Evolutionary conservation across 345 rosid species (phyloP).

Genomic region (Arabis hirsuta): DNA sequence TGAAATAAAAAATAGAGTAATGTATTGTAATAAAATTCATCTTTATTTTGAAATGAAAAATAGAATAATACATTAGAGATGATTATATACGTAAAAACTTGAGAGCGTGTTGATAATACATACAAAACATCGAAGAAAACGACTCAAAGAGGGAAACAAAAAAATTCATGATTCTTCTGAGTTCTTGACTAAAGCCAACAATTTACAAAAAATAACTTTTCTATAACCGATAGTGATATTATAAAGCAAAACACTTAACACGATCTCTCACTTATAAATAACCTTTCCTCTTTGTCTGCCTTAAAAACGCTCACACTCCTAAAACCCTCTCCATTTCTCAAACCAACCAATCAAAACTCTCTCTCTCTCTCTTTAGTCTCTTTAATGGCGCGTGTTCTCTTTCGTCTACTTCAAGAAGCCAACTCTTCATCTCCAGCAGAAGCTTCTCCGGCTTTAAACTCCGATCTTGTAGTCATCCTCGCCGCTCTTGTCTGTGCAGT

Average conservation of each 20-base stretch:
- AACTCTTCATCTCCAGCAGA: slow-evolving; percentile 33
- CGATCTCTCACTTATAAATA: slow-evolving; percentile 29
- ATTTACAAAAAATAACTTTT: slow-evolving; percentile 23
- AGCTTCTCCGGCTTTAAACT: slow-evolving; percentile 47
- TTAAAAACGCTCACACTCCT: slow-evolving; percentile 38
- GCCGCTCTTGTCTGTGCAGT: slow-evolving; percentile 91
- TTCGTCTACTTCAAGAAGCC: slow-evolving; percentile 45
- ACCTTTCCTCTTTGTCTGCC: slow-evolving; percentile 23
- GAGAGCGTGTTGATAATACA: background rate
- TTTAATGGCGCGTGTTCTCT: slow-evolving; percentile 74
- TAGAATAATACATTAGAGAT: too few species aligned
- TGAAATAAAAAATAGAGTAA: too few species aligned
- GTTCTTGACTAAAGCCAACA: slow-evolving; percentile 3
- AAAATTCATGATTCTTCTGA: background rate
- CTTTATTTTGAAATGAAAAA: too few species aligned
- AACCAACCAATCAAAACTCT: background rate
- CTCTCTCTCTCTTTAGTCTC: slow-evolving; percentile 23
- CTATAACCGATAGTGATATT: slow-evolving; percentile 26
- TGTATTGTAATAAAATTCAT: too few species aligned
- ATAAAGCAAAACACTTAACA: background rate
- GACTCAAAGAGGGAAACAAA: background rate
- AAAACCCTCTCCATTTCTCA: slow-evolving; percentile 31
- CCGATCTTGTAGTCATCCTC: slow-evolving; percentile 79
- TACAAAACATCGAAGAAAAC: slow-evolving; percentile 19
- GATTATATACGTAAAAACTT: background rate